Percentiles rank a stretch among this genome's conserved stretches.
Conservation (phyloP, 192 early-diverging fungal genomes). For the Linnemannia schmuckeri region DNA sequence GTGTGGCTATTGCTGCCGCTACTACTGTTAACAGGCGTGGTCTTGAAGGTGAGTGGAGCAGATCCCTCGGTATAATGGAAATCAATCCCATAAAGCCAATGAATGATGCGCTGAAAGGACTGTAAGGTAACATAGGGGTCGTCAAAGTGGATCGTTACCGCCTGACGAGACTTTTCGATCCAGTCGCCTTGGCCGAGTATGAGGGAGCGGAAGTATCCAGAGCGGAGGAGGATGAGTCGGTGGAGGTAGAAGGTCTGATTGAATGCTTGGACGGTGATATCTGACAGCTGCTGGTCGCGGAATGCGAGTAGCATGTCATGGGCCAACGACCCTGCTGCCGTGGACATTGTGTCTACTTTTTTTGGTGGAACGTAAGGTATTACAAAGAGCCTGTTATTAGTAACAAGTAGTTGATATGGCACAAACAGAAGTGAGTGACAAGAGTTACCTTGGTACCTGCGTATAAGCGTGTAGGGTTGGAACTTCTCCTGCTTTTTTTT, state of each 20-base stretch:
- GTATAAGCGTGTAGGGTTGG: not conserved
- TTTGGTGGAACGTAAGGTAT: too few relatives aligned
- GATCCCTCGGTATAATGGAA: constrained; percentile 43
- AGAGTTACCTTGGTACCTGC: not conserved
- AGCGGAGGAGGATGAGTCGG: constrained; percentile 48
- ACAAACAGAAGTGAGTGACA: not conserved
- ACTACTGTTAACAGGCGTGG: not conserved
- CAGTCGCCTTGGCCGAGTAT: constrained; percentile 54
- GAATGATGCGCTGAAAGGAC: constrained; percentile 54
- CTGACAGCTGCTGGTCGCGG: constrained; percentile 50
- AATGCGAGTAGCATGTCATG: constrained; percentile 55
- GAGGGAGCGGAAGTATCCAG: constrained; percentile 46
- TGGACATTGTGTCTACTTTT: constrained; percentile 3
- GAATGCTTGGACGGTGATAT: constrained; percentile 51
- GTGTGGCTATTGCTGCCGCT: not conserved
- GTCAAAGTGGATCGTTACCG: constrained; percentile 43
- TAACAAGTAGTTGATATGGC: not conserved
- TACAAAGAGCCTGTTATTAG: not conserved
- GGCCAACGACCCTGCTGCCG: constrained; percentile 46
- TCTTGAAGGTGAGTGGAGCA: constrained; percentile 32
- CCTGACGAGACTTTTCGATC: constrained; percentile 50
- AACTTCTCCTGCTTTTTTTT: not conserved
- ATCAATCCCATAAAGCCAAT: constrained; percentile 57
- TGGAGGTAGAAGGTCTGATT: constrained; percentile 50
- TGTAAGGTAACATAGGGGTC: constrained; percentile 40